These are phyloP conservation scores for Adansonia madagascariensis DNA, from an alignment of 441 rosid genomes.

Conservation along the genomic window DNA sequence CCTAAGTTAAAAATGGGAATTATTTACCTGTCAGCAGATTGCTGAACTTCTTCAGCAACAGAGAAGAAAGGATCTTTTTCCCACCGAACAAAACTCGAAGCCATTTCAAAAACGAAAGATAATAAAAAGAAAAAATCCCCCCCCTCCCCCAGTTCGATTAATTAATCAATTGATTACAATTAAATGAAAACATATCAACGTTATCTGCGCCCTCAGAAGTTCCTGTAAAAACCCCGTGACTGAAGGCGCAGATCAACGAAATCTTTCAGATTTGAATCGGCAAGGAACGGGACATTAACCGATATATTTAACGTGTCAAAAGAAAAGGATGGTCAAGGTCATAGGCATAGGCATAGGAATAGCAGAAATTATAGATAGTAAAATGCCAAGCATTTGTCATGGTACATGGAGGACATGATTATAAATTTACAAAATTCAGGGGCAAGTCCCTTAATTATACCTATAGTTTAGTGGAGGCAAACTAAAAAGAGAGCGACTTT, in stretches of 20 bases:
- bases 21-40: slow-evolving; percentile 30
- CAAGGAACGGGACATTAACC: neutral
- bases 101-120: slow-evolving; percentile 44
- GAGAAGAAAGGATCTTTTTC: slow-evolving; percentile 94
- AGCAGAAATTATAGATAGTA: neutral
- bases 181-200: slow-evolving; percentile 8
- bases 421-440: neutral
- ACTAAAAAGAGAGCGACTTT: slow-evolving; percentile 46
- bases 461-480: neutral
- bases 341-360: slow-evolving; percentile 10
- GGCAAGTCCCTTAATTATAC: neutral
- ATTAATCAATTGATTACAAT: slow-evolving; percentile 7
- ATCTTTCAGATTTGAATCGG: slow-evolving; percentile 18
- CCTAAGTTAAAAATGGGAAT: neutral
- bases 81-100: slow-evolving; percentile 85
- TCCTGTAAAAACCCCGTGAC: slow-evolving; percentile 8
- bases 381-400: slow-evolving; percentile 17
- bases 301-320: neutral
- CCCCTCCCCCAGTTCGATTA: neutral
- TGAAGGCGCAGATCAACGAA: slow-evolving; percentile 19
- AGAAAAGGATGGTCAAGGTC: slow-evolving; percentile 1
- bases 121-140: neutral
- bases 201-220: slow-evolving; percentile 12
- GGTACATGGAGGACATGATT: slow-evolving; percentile 1
- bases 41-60: slow-evolving; percentile 94